Evolutionary conservation across 768 basidiomycete genomes (phyloP), one percentile per base, ranked within the genome.

Genomic region (Lactarius tabidus): DNA sequence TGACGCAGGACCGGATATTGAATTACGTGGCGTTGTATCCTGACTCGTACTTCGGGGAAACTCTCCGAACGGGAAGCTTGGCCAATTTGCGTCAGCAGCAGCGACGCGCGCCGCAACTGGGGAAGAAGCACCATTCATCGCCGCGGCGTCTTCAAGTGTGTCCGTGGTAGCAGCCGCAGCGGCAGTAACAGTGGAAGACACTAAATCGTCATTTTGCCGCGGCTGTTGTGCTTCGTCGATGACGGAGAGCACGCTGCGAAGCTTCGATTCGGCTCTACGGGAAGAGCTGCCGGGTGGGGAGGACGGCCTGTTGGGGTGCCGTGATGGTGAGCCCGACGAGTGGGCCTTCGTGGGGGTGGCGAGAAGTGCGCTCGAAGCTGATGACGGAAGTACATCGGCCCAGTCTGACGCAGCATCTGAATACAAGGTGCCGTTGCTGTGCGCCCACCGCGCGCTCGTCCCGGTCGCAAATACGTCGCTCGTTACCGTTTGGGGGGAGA

Each of bases 241-340:
- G 26, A 85, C 82, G 35, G 88, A 75, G n/a, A 92, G 77, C n/a
- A 88, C 84, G 64, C 79, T 86, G 55, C 88, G 86, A 52, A 91
- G 80, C 73, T 89, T 90, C 20, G 83, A 82, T 38, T 87, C 85
- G 29, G 69, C 66, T 53, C 69, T 58, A 18, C 65, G 84, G 81
- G 58, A 10, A 35, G 7, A 52, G 20, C 63, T 35, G 15, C 55
- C 65, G 6, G 65, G 65, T 38, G 67, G 69, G 17, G 69, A 70
- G 17, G 69, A 60, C 1, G 58, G 2, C 33, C 63, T 62, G 62
- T 64, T 60, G 15, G 62, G 10, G 45, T 26, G 52, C 43, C 51
- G 53, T 33, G 71, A 65, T 15, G 86, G 85, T 18, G 86, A 85
- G 38, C 75, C 67, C 5, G 87, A 68, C 4, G 87, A 85, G 23